Conservation (phyloP, 305 asterid genomes). For the Solanum hybrid region DNA sequence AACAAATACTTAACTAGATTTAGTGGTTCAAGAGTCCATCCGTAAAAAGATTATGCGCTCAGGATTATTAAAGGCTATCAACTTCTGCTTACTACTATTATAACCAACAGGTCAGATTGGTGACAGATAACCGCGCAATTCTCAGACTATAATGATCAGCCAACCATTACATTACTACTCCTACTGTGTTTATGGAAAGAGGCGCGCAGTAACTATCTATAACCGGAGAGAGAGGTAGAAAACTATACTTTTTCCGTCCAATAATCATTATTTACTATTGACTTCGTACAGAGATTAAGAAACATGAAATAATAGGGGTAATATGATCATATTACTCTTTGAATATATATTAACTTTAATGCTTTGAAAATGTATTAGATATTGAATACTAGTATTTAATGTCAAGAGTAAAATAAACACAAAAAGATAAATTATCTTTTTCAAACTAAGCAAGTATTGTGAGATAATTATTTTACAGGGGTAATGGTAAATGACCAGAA, state of each 20-base stretch:
- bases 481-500: no score
- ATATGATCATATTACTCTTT: background rate
- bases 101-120: background rate
- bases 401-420: no score
- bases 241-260: background rate
- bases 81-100: background rate
- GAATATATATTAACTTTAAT: no score
- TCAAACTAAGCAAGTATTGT: accelerated
- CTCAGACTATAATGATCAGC: background rate
- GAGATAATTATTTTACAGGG: no score
- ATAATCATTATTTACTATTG: no score
- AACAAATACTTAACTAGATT: background rate
- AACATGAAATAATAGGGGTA: background rate
- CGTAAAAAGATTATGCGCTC: background rate
- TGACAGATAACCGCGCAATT: background rate
- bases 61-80: background rate
- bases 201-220: background rate
- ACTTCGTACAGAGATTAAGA: background rate
- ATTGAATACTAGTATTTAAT: no score
- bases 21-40: background rate
- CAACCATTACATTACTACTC: background rate
- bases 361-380: background rate
- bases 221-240: background rate
- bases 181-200: background rate
- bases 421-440: no score